Percentiles rank a stretch among this genome's conserved stretches.
Conservation (phyloP, 495 filamentous ascomycete genomes). For the Polyplosphaeria fusca region DNA sequence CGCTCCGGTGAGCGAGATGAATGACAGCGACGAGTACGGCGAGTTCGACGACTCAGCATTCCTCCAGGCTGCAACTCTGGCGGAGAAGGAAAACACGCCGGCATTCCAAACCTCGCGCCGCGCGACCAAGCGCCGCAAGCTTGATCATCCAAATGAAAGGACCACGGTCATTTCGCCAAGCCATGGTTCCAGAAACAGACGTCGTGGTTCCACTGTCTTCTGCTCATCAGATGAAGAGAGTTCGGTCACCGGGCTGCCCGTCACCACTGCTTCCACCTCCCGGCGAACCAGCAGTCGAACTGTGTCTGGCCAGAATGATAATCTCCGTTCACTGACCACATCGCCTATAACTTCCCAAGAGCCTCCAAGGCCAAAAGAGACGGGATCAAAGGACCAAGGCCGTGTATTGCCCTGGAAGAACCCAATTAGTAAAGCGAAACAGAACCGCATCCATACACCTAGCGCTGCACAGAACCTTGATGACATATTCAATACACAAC, state of each 20-base stretch:
- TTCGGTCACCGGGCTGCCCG: too few relatives aligned
- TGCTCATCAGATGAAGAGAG: not conserved
- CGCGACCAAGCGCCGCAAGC: conserved; percentile 23
- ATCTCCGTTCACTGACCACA: too few relatives aligned
- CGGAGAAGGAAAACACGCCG: conserved; percentile 29
- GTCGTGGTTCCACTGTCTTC: not conserved
- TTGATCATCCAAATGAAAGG: conserved; percentile 17
- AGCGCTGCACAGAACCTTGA: conserved; percentile 18
- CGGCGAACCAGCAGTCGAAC: too few relatives aligned
- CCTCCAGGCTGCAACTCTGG: conserved; percentile 37
- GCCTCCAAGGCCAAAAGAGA: too few relatives aligned
- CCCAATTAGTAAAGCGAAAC: not conserved
- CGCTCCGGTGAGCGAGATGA: conserved; percentile 25
- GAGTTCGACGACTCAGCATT: conserved; percentile 38
- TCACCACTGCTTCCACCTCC: too few relatives aligned
- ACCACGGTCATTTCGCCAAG: conserved; percentile 17
- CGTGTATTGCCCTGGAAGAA: too few relatives aligned
- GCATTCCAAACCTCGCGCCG: conserved; percentile 27
- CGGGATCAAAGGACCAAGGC: too few relatives aligned
- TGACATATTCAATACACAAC: conserved; percentile 37
- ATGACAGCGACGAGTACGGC: conserved; percentile 39
- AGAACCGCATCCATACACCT: conserved; percentile 37
- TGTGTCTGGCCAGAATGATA: too few relatives aligned
- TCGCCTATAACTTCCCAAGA: too few relatives aligned
- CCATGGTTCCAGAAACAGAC: not conserved